Percentiles rank a stretch among this genome's conserved stretches.
phyloP scores from a whole-genome alignment of 179 eudicot genomes.

The Spinacia oleracea region DNA sequence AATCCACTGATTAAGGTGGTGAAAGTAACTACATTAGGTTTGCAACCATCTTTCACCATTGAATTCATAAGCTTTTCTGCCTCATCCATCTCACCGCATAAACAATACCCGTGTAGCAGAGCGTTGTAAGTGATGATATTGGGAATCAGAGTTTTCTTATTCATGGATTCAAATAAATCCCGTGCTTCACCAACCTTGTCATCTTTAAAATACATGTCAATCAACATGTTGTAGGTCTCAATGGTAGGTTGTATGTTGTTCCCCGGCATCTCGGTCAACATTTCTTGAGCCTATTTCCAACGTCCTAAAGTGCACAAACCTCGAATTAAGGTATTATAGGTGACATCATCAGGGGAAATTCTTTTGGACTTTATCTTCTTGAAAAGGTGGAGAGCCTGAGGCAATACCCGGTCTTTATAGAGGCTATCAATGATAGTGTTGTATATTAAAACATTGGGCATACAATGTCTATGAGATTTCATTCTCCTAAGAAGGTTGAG shows the following conservation, averaged over 20 bases:
- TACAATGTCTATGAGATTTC: neutral
- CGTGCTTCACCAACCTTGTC: neutral
- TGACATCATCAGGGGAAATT: constrained; percentile 17
- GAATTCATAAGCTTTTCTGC: constrained; percentile 24
- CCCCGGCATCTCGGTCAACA: constrained; percentile 28
- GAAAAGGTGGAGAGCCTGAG: constrained; percentile 11
- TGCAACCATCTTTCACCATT: constrained; percentile 30
- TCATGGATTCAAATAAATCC: neutral
- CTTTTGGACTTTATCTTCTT: constrained; percentile 6
- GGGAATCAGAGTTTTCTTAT: neutral
- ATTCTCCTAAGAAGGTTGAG: neutral
- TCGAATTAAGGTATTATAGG: constrained; percentile 28
- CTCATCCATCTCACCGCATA: constrained; percentile 25
- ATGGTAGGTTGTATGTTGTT: constrained; percentile 15
- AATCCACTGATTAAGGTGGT: constrained; percentile 1
- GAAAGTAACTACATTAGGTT: constrained; percentile 37
- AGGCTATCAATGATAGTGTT: neutral
- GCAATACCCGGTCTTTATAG: neutral
- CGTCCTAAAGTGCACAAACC: constrained; percentile 34
- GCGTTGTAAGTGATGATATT: neutral
- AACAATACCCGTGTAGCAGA: neutral
- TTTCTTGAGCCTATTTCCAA: constrained; percentile 26
- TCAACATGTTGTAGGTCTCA: neutral
- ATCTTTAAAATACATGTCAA: neutral
- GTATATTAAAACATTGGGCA: constrained; percentile 27